Base-by-base conservation (phyloP, 1,284 basidiomycete species). In the Fomitopsis palustris region DNA sequence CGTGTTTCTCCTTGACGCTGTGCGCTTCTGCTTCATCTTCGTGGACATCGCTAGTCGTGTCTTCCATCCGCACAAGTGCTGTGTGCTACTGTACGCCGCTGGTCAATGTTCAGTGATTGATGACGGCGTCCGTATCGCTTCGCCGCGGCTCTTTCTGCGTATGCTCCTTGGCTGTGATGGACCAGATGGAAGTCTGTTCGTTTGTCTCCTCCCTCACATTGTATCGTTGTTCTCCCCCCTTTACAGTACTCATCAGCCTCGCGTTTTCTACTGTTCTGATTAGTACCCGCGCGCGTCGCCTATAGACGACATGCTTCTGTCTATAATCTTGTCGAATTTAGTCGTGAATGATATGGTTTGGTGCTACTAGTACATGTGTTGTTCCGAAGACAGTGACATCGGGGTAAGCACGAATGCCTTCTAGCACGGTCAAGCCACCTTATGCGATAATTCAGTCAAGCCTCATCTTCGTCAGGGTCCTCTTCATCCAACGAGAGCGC, bases 401-500 rank as follows among this genome's bases (percentile, higher is more conserved):
- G 31, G 31, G 31, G 31, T 33, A 33, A 10, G 31, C 12, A 33
- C 6, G 31, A 10, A 10, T 10, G 31, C 12, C 31, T 33, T 33
- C 7, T 21, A 19, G 4, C n/a, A n/a, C n/a, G n/a, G n/a, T n/a
- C n/a, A n/a, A n/a, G 17, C 21, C 9, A 3, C n/a, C 7, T 17
- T 16, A 29, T 37, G 16, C 47, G 41, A 4, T 16, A 10, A 47
- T 43, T n/a, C 41, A 45, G 10, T 55, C 58, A 41, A 21, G 39
- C 19, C 17, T 29, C 45, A 7, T 23, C 25, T 10, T 5, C 45
- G 14, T 47, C 45, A 23, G 45, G 25, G 16, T 55, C 58, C 41
- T 54, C 55, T 21, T 62, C 62, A 14, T 62, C 59, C 53, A 67
- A 58, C 37, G 56, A 56, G 17, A 70, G 65, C 29, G 68, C 70